phyloP scores from a whole-genome alignment of 305 asterid species.

The Fraxinus ornus region DNA sequence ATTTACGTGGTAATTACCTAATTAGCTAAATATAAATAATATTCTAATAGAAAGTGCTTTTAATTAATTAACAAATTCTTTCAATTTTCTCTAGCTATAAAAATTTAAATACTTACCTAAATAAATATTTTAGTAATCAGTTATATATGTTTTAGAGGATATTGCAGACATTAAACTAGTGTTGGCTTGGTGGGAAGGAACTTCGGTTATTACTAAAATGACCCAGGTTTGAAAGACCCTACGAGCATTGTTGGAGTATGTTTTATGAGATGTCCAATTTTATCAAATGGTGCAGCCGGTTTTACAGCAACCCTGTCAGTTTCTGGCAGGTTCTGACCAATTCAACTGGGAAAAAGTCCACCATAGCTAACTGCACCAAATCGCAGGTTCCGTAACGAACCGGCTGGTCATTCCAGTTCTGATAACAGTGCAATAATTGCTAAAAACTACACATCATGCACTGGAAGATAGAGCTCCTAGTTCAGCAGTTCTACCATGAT shows the following conservation, averaged over 20 bases:
- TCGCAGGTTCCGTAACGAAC: not conserved
- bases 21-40: too few relatives aligned
- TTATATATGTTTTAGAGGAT: not conserved
- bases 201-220: not conserved
- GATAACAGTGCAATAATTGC: not conserved
- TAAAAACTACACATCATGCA: constrained; percentile 9
- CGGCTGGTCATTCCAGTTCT: not conserved
- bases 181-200: not conserved
- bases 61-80: not conserved
- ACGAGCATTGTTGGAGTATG: not conserved
- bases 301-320: not conserved
- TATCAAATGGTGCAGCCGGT: not conserved
- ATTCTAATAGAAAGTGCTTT: not conserved
- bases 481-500: not conserved
- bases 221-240: not conserved
- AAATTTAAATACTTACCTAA: not conserved
- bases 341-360: not conserved
- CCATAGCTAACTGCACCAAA: not conserved
- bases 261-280: not conserved
- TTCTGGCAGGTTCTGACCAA: not conserved
- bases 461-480: not conserved
- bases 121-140: not conserved
- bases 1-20: too few relatives aligned
- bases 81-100: not conserved
- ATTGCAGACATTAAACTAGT: not conserved